Conservation (phyloP, 495 filamentous ascomycete genomes). For the Clohesyomyces aquaticus region DNA sequence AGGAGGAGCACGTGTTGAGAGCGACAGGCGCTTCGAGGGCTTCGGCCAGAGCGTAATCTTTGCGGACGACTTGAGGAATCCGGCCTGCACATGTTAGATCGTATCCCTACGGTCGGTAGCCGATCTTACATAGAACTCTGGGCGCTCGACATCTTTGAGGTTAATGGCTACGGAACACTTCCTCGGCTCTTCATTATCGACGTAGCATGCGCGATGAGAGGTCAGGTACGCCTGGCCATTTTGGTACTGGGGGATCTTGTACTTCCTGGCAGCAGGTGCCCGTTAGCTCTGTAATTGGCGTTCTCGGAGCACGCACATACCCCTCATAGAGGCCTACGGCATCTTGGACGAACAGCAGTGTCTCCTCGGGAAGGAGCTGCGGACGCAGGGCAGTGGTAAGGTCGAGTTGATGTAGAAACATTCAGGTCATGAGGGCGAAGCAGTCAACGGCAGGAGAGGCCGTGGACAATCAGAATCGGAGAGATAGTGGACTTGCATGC, state of each 20-base stretch:
- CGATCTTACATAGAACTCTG: constrained; percentile 77
- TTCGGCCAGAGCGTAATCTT: constrained; percentile 92
- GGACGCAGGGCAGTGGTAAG: constrained; percentile 94
- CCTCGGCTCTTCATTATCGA: constrained; percentile 85
- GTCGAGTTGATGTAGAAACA: constrained; percentile 94
- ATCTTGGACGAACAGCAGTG: constrained; percentile 92
- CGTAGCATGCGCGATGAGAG: constrained; percentile 91
- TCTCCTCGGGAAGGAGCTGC: constrained; percentile 84
- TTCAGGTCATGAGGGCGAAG: constrained; percentile 63
- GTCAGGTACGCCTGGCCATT: constrained; percentile 96
- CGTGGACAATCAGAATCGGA: no score
- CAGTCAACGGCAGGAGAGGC: neutral
- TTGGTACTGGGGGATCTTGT: constrained; percentile 91
- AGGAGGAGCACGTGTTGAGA: constrained; percentile 41
- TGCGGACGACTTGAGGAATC: constrained; percentile 91
- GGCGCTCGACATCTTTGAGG: constrained; percentile 86
- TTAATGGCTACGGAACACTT: constrained; percentile 84
- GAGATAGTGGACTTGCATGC: no score
- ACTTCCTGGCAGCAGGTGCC: constrained; percentile 64
- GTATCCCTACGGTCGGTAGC: neutral
- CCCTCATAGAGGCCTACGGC: constrained; percentile 97
- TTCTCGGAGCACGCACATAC: constrained; percentile 56
- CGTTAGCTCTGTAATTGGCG: constrained; percentile 10
- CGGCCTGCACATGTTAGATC: constrained; percentile 61
- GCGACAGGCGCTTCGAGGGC: constrained; percentile 59